Evolutionary conservation across 352 stramenopile genomes (phyloP).

Genomic region (Thalassiosira mediterranea): DNA sequence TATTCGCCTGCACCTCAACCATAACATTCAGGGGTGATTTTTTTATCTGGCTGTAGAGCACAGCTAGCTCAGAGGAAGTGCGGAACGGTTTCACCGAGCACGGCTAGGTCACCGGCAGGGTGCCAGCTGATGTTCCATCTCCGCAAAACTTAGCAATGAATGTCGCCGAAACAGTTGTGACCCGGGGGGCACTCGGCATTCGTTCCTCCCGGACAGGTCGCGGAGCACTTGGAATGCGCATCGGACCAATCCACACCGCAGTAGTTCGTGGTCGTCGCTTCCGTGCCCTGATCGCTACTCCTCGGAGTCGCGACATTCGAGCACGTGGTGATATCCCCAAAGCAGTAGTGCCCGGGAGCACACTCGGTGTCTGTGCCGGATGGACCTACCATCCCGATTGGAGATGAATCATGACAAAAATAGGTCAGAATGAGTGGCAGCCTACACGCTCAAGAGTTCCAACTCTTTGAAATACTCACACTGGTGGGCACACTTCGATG

Average conservation of each 20-base stretch:
- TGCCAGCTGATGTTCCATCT: no score
- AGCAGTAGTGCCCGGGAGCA: slow-evolving; percentile 22
- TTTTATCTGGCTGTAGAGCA: no score
- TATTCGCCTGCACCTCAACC: no score
- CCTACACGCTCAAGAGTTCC: no score
- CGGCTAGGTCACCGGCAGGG: no score
- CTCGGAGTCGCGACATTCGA: slow-evolving; percentile 2
- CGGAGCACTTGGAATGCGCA: slow-evolving; percentile 19
- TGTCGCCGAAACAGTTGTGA: slow-evolving; percentile 38
- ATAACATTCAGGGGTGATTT: no score
- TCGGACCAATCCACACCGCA: slow-evolving; percentile 31
- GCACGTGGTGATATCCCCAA: slow-evolving; percentile 25
- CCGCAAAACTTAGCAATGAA: slow-evolving; percentile 24
- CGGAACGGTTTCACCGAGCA: no score
- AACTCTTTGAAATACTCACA: no score
- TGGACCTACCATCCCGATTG: no score
- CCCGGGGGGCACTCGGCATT: slow-evolving; percentile 37
- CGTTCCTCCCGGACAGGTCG: slow-evolving; percentile 30
- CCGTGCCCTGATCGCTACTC: slow-evolving; percentile 1
- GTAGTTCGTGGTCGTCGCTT: slow-evolving; percentile 13
- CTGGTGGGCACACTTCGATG: slow-evolving; percentile 4
- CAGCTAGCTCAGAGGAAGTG: no score
- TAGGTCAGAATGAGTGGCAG: no score
- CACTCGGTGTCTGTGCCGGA: slow-evolving; percentile 29
- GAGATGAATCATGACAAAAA: no score